A percentile compares a stretch with the other conserved stretches of the same genome.
Evolutionary conservation across 331 rosid species (phyloP).

Genomic region (Malus hybrid): DNA sequence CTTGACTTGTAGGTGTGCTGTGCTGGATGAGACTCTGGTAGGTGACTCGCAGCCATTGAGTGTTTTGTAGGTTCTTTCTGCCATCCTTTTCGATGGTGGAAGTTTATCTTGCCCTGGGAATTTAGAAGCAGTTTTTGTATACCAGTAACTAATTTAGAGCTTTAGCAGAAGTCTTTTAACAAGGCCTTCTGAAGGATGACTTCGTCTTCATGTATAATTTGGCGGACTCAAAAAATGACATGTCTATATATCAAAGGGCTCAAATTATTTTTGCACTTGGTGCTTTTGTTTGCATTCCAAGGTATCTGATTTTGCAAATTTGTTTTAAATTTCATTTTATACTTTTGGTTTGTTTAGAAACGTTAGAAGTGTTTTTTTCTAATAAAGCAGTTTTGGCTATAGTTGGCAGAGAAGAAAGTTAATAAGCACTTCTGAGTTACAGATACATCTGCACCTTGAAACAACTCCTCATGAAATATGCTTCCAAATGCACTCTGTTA

Average conservation of each 20-base stretch:
- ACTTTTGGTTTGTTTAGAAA: too few species aligned
- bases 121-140: conserved; percentile 36
- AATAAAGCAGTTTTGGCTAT: too few species aligned
- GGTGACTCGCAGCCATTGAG: conserved; percentile 23
- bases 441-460: too few species aligned
- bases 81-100: conserved; percentile 22
- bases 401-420: too few species aligned
- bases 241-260: conserved; percentile 19
- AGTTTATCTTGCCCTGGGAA: conserved; percentile 13
- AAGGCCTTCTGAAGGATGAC: background rate
- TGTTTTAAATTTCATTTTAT: too few species aligned
- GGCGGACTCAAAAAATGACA: conserved; percentile 8
- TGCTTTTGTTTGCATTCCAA: background rate
- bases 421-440: too few species aligned
- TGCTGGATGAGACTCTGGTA: conserved; percentile 9
- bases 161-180: conserved; percentile 25
- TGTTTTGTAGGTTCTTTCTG: conserved; percentile 21
- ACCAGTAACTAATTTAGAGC: conserved; percentile 22
- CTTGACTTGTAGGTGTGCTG: conserved; percentile 1
- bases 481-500: too few species aligned
- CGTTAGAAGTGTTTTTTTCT: too few species aligned
- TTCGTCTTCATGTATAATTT: conserved; percentile 10
- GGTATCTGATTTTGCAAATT: background rate
- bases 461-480: too few species aligned
- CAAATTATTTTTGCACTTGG: conserved; percentile 3